Evolutionary conservation across 106 monocot genomes (phyloP), one percentile per base, ranked within the genome.

Genomic region (Phalaenopsis equestris): DNA sequence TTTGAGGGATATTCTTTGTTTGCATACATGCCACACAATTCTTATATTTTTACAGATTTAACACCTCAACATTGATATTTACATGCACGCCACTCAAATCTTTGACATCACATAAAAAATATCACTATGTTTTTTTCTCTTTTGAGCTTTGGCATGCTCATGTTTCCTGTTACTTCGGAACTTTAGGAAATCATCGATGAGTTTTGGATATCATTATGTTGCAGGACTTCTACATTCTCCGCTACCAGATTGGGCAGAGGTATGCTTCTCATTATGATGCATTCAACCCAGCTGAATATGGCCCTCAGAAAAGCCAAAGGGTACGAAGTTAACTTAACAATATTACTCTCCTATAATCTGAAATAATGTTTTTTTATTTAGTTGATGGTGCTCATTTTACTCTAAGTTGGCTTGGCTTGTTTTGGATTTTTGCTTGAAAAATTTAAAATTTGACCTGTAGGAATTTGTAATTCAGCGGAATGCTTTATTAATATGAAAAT

Each of bases 201-300:
- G 47, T 82, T 42, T 19, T 57, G 18, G 47, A 17, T 78, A 21
- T 7, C 45, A 18, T 37, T 75, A 76, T 83, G 36, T 87, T 85
- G 74, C 87, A 94, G 94, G 82, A 86, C 8, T 94, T 86, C 79
- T 91, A 94, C 83, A 42, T 94, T 56, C 86, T 94, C 67, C 89
- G 89, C 43, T 94, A 94, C 82, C 91, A 94, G 80, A 88, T 94
- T 73, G 94, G 91, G 39, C 94, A 94, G 86, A 86, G 65, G 79
- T 94, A 94, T 82, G 87, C 89, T 79, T 91, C 91, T 45, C 94
- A 94, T 81, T 94, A 94, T 85, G 94, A 94, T 56, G 86, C 83
- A 45, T 94, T 94, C 81, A 85, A 83, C 58, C 94, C 94, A 47
- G 37, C 78, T 48, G 86, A 91, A 78, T 94, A 94, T 82, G 94